A percentile compares a stretch with the other conserved stretches of the same genome.
These are phyloP conservation scores for Globisporangium mamillatum DNA, from an alignment of 352 stramenopile genomes.

Conservation along the genomic window DNA sequence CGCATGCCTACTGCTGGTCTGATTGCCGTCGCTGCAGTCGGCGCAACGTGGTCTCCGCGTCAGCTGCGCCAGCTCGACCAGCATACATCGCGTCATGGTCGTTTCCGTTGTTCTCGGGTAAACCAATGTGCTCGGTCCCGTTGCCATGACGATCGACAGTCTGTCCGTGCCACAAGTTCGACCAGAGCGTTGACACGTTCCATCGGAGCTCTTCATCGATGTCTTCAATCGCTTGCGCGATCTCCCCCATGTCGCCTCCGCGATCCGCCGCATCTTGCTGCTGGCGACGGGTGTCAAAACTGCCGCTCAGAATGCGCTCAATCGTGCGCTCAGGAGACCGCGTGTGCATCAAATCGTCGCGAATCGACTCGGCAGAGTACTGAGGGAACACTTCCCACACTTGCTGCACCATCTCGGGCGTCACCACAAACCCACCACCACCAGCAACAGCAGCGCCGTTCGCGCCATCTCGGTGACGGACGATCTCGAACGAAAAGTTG, in stretches of 20 bases:
- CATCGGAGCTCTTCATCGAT: slow-evolving; percentile 36
- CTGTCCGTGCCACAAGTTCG: slow-evolving; percentile 21
- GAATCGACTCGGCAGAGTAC: slow-evolving; percentile 56
- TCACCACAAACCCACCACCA: slow-evolving; percentile 47
- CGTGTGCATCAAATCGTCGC: slow-evolving; percentile 46
- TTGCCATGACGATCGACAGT: slow-evolving; percentile 3
- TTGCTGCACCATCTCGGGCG: slow-evolving; percentile 66
- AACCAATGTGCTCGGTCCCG: slow-evolving; percentile 11
- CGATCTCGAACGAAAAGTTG: slow-evolving; percentile 75
- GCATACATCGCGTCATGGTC: neutral
- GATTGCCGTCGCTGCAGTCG: slow-evolving; percentile 18
- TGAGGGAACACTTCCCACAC: slow-evolving; percentile 78
- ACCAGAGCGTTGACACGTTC: slow-evolving; percentile 37
- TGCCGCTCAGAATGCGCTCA: slow-evolving; percentile 64
- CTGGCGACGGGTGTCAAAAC: slow-evolving; percentile 38
- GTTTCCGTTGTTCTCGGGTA: slow-evolving; percentile 1
- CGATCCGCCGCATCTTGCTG: slow-evolving; percentile 8
- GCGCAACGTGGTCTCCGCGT: slow-evolving; percentile 21
- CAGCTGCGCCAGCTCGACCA: neutral
- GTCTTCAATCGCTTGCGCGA: slow-evolving; percentile 36
- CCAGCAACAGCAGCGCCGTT: slow-evolving; percentile 8
- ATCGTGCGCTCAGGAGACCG: slow-evolving; percentile 68
- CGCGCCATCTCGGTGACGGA: slow-evolving; percentile 37
- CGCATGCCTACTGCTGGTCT: slow-evolving; percentile 7
- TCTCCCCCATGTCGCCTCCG: slow-evolving; percentile 23